Evolutionary conservation across 148 eudicot genomes (phyloP), one percentile per base, ranked within the genome.

Genomic region (Camellia granthamiana): DNA sequence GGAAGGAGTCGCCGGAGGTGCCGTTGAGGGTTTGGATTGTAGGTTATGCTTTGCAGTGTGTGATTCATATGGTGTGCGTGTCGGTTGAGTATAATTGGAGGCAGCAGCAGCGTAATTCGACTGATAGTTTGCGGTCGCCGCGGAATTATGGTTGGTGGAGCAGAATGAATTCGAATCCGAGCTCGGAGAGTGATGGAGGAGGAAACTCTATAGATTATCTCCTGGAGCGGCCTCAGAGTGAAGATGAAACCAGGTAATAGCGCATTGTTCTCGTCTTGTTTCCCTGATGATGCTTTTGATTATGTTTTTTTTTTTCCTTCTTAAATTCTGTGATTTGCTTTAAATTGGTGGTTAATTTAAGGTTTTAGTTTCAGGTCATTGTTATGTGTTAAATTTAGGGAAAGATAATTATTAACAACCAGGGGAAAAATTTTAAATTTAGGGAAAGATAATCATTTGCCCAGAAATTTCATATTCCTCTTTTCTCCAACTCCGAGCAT

Each of bases 1-100:
- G 84, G 59, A 69, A 83, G 1, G 98, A 92, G 75, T 12, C 69
- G 14, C 82, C 94, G n/a, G 7, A 72, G 72, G 82, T 86, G 86
- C 98, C 96, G 59, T 65, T 94, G 61, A 83, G 98, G 92, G 62
- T 92, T 23, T 94, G 98, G 98, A 81, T 94, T 12, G 81, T 84
- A 3, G 98, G 96, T 8, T 90, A 94, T 68, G 90, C 84, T 1
- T 14, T 85, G n/a, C 91, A 89, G 88, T 89, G 98, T 80, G 66
- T 88, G 60, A 73, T 94, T 51, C 98, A 95, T 75, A 91, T 93
- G 92, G 87, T 85, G 76, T 93, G 94, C 83, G 96, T 91, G 47
- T 67, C 78, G 7, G 52, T 88, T 55, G 94, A 91, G 89, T 89
- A 86, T 66, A 80, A 68, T 80, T 65, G 84, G 79, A 51, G 94